Base-by-base conservation (phyloP, 345 rosid genomes). In the Physaria fendleri region DNA sequence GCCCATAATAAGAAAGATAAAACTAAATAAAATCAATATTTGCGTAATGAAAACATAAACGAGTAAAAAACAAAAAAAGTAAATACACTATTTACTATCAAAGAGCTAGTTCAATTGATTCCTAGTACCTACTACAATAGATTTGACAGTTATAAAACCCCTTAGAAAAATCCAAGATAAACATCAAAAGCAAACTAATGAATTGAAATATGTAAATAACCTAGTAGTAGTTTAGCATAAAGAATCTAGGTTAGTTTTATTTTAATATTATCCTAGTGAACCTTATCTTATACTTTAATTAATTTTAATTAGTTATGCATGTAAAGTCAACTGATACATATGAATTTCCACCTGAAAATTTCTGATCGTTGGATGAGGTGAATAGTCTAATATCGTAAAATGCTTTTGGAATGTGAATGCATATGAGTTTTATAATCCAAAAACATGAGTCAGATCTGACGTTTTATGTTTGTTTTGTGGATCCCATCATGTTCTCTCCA, bases 401-500 rank as follows among this genome's bases (percentile, higher is more conserved):
- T 51, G 11, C 7, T 6, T 56, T 33, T 48, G 7, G 7, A 12
- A 8, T 27, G 32, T 35, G 2, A 62, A 38, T 61, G 68, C 62
- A 55, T 33, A 52, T 37, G 16, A 61, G 13, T 54, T 45, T 39
- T 54, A 54, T 69, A 46, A 55, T 62, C 40, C 35, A 8, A 54
- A 14, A 15, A 29, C 38, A 29, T 60, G 43, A 61, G 13, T 44
- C 42, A 8, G 27, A 53, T 29, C 13, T 35, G 33, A 15, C 62
- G n/a, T 51, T 42, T 43, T n/a, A 29, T 48, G 14, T 29, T 14
- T 43, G 6, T 38, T 28, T 25, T 53, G 68, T 53, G 62, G 62
- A 69, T 35, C 57, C 74, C 74, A 62, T 69, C 64, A 69, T 55
- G 25, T 39, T 47, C 35, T 56, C 69, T 55, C 68, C 69, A 62